Evolutionary conservation across 352 stramenopile species (phyloP).

Genomic region (Phytophthora constricta): DNA sequence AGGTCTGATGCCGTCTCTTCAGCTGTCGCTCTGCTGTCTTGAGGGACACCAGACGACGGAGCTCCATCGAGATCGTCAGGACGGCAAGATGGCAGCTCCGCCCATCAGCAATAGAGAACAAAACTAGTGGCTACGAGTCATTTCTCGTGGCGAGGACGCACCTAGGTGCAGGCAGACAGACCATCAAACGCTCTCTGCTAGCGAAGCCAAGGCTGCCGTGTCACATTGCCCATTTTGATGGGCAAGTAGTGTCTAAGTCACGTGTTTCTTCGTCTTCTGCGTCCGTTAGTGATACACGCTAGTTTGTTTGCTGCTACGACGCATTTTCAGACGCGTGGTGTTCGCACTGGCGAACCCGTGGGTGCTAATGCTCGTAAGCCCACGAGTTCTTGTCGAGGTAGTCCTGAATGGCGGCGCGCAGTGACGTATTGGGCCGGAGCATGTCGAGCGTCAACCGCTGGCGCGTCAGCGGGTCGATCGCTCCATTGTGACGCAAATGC

Average conservation of each 20-base stretch:
- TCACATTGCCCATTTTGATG: not conserved
- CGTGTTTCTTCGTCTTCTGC: not conserved
- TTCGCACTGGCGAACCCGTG: not conserved
- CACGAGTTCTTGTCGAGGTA: conserved; percentile 79
- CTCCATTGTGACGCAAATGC: conserved; percentile 69
- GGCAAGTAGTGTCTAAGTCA: not conserved
- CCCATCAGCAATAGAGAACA: no score
- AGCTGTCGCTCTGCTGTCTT: no score
- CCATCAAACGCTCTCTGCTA: not conserved
- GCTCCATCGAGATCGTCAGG: no score
- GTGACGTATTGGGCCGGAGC: conserved; percentile 71
- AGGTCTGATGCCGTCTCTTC: no score
- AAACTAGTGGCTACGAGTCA: not conserved
- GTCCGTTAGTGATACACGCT: conserved; percentile 2
- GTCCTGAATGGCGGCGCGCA: conserved; percentile 75
- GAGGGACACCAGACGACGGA: no score
- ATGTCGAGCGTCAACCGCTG: conserved; percentile 70
- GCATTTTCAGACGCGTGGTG: not conserved
- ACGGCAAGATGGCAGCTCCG: no score
- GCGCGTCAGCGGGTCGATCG: conserved; percentile 76
- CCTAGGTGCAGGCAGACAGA: no score
- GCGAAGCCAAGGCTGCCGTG: not conserved
- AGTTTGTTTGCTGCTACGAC: conserved; percentile 10
- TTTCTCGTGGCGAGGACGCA: not conserved
- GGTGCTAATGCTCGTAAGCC: conserved; percentile 69